Base-by-base conservation (phyloP, 2,329 filamentous ascomycete species). In the Aspergillus pseudoterreus region DNA sequence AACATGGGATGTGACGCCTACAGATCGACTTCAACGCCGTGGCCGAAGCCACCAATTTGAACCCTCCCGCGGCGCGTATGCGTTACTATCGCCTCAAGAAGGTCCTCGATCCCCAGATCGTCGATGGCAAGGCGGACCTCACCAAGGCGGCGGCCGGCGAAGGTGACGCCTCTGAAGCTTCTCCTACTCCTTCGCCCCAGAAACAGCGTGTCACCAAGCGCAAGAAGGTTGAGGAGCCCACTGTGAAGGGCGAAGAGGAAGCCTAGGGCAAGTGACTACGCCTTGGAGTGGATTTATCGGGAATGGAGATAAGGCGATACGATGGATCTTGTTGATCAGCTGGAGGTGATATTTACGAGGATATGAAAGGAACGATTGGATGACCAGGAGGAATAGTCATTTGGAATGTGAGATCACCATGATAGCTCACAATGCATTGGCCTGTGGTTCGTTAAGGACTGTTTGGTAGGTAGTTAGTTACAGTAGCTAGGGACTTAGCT, bases 11-110 rank as follows among this genome's bases (percentile, higher is more conserved):
- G 21, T 15, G 6, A 12, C 27, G 4, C 24, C 6, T 11, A 12
- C 46, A 70, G 75, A 70, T 77, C 43, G 65, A 77, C 51, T 76
- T 69, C 61, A 56, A 61, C 22, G 65, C 53, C 21, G 47, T 60
- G 19, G 52, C 50, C 22, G 51, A 47, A 17, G 57, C 57, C 14
- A 43, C 48, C 14, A 52, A 52, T 5, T 47, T 59, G 10, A 60
- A 56, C 10, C 6, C 43, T 14, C 9, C 39, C 1, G 58, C 58
- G 17, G 58, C 57, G 0, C 52, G 53, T 21, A 58, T 58, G 55
- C 55, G 58, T 30, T 57, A 32, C 39, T 2, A 6, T 9, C 57
- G 57, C 9, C 45, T 60, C 4, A 60, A 58, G 49, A 57, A 55
- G 21, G 14, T 15, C 11, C 39, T 57, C 9, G 54, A 59, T 2